Evolutionary conservation across 495 filamentous ascomycete genomes (phyloP), one percentile per base, ranked within the genome.

Genomic region (Glarea lozoyensis): DNA sequence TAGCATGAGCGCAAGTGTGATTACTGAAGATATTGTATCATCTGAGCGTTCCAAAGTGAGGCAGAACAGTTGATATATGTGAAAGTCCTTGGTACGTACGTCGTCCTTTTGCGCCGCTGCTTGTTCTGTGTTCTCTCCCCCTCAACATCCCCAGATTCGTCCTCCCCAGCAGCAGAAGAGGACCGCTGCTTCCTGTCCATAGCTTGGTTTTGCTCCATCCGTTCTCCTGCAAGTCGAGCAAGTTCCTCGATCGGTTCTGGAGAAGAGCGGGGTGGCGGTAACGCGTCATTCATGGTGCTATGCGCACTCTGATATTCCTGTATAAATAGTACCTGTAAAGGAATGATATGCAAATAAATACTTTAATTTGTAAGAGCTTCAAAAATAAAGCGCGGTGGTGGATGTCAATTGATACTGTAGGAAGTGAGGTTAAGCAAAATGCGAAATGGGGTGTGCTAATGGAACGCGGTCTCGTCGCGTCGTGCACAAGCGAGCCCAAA

Each of bases 41-140:
- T n/a, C n/a, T n/a, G n/a, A n/a, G 25, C 7, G 7, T 29, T n/a
- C 25, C 25, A 29, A 29, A n/a, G 25, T 29, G 7, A 29, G 25
- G 25, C 7, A 29, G n/a, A n/a, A n/a, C n/a, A n/a, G n/a, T n/a
- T n/a, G n/a, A n/a, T n/a, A n/a, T n/a, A n/a, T n/a, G n/a, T n/a
- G n/a, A n/a, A n/a, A 7, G 4, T 34, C 31, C 31, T 11, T n/a
- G 45, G 20, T 49, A 67, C 69, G 49, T 65, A 75, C 71, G 64
- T 65, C 35, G 71, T 75, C 43, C 71, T 60, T 57, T 75, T 75
- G 57, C 71, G 58, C 65, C 72, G 72, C 45, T 55, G 53, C 31
- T 55, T 55, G 17, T 31, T 40, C n/a, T 49, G 39, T 15, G 34
- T 30, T 42, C 32, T 40, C 17, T 34, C 40, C n/a, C n/a, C n/a